These are phyloP conservation scores for Talaromyces sp. DNA, from an alignment of 2,329 filamentous ascomycete species.

Conservation along the genomic window DNA sequence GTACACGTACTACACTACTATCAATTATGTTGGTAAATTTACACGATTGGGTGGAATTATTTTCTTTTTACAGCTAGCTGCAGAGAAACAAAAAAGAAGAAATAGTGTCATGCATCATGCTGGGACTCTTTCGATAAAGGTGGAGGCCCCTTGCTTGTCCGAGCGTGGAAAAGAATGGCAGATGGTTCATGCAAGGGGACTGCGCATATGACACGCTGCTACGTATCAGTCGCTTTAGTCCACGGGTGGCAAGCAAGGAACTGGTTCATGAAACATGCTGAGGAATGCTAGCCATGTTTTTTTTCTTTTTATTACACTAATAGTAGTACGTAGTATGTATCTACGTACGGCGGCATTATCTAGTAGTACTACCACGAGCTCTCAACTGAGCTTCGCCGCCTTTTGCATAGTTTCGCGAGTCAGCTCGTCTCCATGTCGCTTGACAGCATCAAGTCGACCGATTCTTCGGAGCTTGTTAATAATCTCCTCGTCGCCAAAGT, in stretches of 20 bases:
- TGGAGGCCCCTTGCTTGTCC: neutral
- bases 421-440: constrained; percentile 49
- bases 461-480: constrained; percentile 53
- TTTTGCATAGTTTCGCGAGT: constrained; percentile 49
- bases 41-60: neutral
- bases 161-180: constrained; percentile 1
- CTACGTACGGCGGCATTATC: neutral
- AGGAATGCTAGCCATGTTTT: constrained; percentile 8
- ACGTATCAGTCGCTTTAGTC: neutral
- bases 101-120: neutral
- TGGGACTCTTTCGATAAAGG: neutral
- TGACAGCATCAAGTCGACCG: constrained; percentile 52
- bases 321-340: neutral
- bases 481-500: constrained; percentile 64
- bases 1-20: neutral
- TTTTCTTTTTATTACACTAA: constrained; percentile 4
- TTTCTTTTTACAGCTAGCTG: neutral
- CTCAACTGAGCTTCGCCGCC: constrained; percentile 45
- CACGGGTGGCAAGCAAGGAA: neutral
- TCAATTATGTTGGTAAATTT: neutral
- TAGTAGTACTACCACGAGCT: neutral
- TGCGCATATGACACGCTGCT: neutral
- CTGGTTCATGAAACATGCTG: neutral
- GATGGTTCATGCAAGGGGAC: neutral
- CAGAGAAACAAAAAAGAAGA: neutral